These are phyloP conservation scores for Cephalotrichum gorgonifer DNA, from an alignment of 2,329 filamentous ascomycete species.

Conservation along the genomic window DNA sequence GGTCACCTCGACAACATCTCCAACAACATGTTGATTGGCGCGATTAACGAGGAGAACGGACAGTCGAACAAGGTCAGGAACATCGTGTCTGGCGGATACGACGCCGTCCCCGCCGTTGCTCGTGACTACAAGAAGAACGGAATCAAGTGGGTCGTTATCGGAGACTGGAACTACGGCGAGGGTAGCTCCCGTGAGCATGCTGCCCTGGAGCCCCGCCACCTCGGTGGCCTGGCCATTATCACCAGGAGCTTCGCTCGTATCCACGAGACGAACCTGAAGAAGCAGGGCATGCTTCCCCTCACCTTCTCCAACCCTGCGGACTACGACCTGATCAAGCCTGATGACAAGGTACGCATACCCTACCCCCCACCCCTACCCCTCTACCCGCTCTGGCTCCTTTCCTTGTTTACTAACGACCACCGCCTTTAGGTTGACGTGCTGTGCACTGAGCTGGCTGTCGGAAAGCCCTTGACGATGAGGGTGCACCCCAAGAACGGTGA, in stretches of 20 bases:
- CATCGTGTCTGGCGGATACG: conserved; percentile 71
- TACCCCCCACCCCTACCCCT: background rate
- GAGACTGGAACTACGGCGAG: conserved; percentile 99
- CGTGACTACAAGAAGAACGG: conserved; percentile 98
- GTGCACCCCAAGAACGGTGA: conserved; percentile 82
- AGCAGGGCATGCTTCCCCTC: conserved; percentile 99
- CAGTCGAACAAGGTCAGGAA: conserved; percentile 98
- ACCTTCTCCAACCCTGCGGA: conserved; percentile 92
- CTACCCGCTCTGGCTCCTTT: background rate
- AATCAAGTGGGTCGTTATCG: conserved; percentile 92
- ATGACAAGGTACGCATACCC: conserved; percentile 57
- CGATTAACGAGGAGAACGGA: conserved; percentile 89
- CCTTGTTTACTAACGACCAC: conserved; percentile 10
- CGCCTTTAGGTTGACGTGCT: conserved; percentile 60
- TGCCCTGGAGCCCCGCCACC: conserved; percentile 92
- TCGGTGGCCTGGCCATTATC: conserved; percentile 95
- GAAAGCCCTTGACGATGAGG: conserved; percentile 82
- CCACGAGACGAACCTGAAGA: conserved; percentile 99
- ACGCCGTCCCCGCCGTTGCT: conserved; percentile 83
- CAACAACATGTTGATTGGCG: conserved; percentile 99
- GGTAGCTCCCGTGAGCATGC: conserved; percentile 97
- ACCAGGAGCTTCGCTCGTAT: conserved; percentile 95
- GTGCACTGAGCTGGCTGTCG: conserved; percentile 81
- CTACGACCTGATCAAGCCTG: conserved; percentile 92
- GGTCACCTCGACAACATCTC: conserved; percentile 99